These are phyloP conservation scores for Begonia peltatifolia DNA, from an alignment of 306 rosid genomes.

Conservation along the genomic window DNA sequence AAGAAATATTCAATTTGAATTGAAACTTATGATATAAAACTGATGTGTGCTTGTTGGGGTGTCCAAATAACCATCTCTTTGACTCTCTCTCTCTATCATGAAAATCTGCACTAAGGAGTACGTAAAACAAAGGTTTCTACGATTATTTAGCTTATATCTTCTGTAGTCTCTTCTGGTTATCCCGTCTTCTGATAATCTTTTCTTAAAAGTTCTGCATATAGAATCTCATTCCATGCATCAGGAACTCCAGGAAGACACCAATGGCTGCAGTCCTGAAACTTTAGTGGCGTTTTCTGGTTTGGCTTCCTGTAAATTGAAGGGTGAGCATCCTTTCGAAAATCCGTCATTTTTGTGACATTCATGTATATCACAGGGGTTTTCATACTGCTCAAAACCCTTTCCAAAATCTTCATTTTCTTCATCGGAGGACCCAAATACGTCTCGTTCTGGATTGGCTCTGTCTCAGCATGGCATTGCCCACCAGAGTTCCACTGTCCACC, in stretches of 20 bases:
- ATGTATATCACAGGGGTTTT: constrained; percentile 32
- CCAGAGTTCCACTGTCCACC: constrained; percentile 99
- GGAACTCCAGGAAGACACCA: background rate
- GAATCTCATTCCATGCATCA: constrained; percentile 16
- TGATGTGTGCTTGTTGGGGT: no score
- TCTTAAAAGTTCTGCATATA: no score
- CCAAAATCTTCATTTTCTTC: constrained; percentile 15
- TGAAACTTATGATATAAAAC: no score
- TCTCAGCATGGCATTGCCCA: constrained; percentile 72
- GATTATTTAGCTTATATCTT: no score
- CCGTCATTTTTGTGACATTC: constrained; percentile 50
- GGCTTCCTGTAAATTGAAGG: constrained; percentile 51
- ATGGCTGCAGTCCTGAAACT: constrained; percentile 43
- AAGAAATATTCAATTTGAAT: no score
- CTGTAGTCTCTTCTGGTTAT: no score
- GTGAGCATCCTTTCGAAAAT: constrained; percentile 72
- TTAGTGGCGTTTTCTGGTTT: constrained; percentile 44
- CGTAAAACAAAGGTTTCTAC: no score
- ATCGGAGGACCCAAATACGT: constrained; percentile 54
- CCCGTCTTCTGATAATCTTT: no score
- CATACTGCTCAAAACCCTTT: constrained; percentile 22
- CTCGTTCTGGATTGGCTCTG: constrained; percentile 54
- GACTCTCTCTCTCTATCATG: no score
- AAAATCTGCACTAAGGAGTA: no score
- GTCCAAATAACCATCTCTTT: no score